A percentile compares a stretch with the other conserved stretches of the same genome.
phyloP scores from a whole-genome alignment of 345 rosid species.

The Sonneratia caseolaris region DNA sequence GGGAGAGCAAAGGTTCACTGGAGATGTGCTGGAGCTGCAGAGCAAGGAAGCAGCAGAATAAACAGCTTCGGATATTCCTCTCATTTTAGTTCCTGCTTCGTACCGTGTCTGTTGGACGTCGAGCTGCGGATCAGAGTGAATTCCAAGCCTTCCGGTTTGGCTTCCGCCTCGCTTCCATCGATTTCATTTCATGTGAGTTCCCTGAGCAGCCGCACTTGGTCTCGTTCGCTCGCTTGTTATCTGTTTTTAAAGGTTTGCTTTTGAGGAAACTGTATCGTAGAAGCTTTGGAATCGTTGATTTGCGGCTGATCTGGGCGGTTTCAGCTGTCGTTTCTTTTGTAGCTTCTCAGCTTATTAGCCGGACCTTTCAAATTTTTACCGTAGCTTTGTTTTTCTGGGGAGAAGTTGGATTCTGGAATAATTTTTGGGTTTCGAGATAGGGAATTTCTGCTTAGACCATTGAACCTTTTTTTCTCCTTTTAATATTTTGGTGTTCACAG shows the following conservation, averaged over 20 bases:
- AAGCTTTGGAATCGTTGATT: conserved; percentile 1
- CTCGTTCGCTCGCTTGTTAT: neutral
- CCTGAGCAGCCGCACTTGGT: neutral
- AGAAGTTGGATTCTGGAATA: no score
- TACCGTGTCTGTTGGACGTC: neutral
- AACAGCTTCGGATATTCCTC: neutral
- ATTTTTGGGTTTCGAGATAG: no score
- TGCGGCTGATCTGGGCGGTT: neutral
- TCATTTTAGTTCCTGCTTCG: neutral
- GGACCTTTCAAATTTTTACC: neutral
- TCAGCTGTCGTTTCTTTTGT: neutral
- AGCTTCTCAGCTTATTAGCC: neutral
- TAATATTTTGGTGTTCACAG: conserved; percentile 11
- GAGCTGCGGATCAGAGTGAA: neutral
- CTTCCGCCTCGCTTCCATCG: neutral
- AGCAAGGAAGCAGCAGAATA: no score
- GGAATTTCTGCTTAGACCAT: no score
- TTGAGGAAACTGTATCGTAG: neutral
- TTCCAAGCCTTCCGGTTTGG: neutral
- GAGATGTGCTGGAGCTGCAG: no score
- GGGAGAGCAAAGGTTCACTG: no score
- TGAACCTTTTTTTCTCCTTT: neutral
- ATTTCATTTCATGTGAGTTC: conserved; percentile 3
- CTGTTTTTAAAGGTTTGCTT: neutral
- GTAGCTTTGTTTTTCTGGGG: neutral